Conservation (phyloP, 352 stramenopile genomes). For the Achlya hypogyna region DNA sequence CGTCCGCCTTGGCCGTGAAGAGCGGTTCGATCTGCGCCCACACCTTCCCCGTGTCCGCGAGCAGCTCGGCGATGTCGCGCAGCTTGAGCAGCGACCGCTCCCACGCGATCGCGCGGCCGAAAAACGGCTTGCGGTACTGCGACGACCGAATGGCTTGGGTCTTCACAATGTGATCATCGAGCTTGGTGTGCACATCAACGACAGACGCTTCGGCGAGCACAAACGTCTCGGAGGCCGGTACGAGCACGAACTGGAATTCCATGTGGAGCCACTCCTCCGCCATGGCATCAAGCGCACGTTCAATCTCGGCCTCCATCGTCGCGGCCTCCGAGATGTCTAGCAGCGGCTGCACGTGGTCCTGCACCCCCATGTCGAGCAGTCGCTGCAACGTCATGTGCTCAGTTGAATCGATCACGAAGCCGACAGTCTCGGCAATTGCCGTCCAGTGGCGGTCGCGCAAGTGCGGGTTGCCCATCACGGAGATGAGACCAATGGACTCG, state of each 20-base stretch:
- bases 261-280: slow-evolving; percentile 37
- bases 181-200: slow-evolving; percentile 35
- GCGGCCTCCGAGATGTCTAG: slow-evolving; percentile 57
- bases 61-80: slow-evolving; percentile 29
- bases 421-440: slow-evolving; percentile 39
- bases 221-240: slow-evolving; percentile 11
- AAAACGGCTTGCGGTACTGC: slow-evolving; percentile 89
- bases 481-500: slow-evolving; percentile 51
- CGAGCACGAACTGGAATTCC: slow-evolving; percentile 32
- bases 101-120: slow-evolving; percentile 47
- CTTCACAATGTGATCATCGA: slow-evolving; percentile 87
- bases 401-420: slow-evolving; percentile 32
- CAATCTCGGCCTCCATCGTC: slow-evolving; percentile 55
- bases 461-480: slow-evolving; percentile 50
- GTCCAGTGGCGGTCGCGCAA: slow-evolving; percentile 61
- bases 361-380: slow-evolving; percentile 54
- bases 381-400: slow-evolving; percentile 61
- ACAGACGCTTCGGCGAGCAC: slow-evolving; percentile 31
- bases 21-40: slow-evolving; percentile 45
- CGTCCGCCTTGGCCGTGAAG: slow-evolving; percentile 29
- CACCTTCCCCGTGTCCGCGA: slow-evolving; percentile 31
- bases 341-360: slow-evolving; percentile 40
- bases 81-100: slow-evolving; percentile 38
- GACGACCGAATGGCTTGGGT: slow-evolving; percentile 92
- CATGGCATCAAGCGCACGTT: slow-evolving; percentile 38